These are phyloP conservation scores for Globisporangium solare DNA, from an alignment of 352 stramenopile genomes.

Conservation along the genomic window DNA sequence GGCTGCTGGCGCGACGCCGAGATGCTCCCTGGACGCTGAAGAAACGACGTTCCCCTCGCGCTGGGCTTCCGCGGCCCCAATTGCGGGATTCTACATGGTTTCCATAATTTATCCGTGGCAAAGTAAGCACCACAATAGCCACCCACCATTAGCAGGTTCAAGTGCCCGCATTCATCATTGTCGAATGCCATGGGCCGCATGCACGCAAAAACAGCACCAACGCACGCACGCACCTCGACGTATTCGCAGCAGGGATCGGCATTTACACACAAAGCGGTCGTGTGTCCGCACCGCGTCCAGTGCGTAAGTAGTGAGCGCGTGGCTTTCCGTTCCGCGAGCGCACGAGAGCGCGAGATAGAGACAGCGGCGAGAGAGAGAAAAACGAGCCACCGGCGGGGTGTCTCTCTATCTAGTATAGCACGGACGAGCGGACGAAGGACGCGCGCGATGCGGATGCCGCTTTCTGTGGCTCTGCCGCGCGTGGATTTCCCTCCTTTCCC, in stretches of 20 bases:
- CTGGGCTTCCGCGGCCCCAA: slow-evolving; percentile 16
- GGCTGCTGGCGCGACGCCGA: slow-evolving; percentile 4
- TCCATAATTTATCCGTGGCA: background rate
- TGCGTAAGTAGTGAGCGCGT: too few species aligned
- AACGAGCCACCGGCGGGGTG: too few species aligned
- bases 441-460: background rate
- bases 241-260: slow-evolving; percentile 11
- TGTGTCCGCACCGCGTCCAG: too few species aligned
- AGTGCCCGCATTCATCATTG: too few species aligned
- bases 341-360: too few species aligned
- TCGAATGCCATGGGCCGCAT: too few species aligned
- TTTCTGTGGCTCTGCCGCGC: background rate
- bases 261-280: background rate
- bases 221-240: slow-evolving; percentile 6
- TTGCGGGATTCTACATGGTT: slow-evolving; percentile 16
- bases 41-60: slow-evolving; percentile 13
- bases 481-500: background rate
- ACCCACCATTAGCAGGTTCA: background rate
- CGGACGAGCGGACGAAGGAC: too few species aligned
- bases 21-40: slow-evolving; percentile 13
- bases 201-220: background rate
- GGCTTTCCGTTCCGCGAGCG: too few species aligned
- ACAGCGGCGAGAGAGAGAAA: too few species aligned
- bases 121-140: background rate
- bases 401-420: too few species aligned